phyloP scores from a whole-genome alignment of 208 protist genomes.

The Acanthamoeba sp. region DNA sequence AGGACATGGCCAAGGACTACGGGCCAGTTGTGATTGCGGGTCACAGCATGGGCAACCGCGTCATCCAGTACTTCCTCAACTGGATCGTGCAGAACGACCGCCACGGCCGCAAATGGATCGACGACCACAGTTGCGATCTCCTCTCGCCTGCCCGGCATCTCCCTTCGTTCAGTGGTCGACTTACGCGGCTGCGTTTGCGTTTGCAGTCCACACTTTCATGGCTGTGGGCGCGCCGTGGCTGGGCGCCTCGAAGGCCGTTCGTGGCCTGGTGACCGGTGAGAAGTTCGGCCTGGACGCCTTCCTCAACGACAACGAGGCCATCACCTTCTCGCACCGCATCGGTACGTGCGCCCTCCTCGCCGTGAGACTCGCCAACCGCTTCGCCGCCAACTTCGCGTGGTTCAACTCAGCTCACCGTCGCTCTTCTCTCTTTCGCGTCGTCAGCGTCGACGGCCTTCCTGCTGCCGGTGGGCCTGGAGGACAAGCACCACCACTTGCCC shows the following conservation, averaged over 20 bases:
- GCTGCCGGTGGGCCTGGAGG: conserved; percentile 1
- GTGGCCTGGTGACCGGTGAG: conserved; percentile 53
- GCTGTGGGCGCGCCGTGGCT: conserved; percentile 73
- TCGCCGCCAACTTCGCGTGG: neutral
- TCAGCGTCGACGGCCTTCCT: conserved; percentile 43
- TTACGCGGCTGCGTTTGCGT: neutral
- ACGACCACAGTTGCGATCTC: neutral
- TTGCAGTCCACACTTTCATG: conserved; percentile 68
- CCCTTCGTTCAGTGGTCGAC: neutral
- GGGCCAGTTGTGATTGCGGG: conserved; percentile 40
- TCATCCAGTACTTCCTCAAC: conserved; percentile 75
- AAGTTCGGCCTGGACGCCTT: conserved; percentile 60
- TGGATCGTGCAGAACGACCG: neutral
- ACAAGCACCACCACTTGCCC: conserved; percentile 46
- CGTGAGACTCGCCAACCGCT: neutral
- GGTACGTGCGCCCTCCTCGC: neutral
- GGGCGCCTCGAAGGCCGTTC: conserved; percentile 64
- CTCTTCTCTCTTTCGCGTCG: too few species aligned
- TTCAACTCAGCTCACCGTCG: neutral
- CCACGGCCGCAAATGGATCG: conserved; percentile 36
- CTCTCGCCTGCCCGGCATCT: neutral
- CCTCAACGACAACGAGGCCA: conserved; percentile 50
- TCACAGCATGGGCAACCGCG: conserved; percentile 75
- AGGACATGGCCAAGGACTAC: neutral
- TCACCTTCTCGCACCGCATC: conserved; percentile 51